A percentile compares a stretch with the other conserved stretches of the same genome.
These are phyloP conservation scores for Saprolegnia parasitica DNA, from an alignment of 352 stramenopile species.

Conservation along the genomic window DNA sequence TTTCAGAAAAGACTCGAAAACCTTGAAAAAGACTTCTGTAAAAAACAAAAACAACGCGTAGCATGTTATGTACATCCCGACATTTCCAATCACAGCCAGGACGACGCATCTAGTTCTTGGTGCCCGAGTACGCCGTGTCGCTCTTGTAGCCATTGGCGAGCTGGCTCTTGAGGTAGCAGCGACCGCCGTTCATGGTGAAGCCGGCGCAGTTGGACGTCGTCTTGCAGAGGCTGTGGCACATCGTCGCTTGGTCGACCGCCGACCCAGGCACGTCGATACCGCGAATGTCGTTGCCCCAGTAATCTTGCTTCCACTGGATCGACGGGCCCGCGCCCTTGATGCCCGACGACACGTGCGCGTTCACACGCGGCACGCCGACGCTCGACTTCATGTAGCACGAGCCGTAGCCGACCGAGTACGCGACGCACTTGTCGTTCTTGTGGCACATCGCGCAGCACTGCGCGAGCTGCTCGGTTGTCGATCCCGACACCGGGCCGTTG, in stretches of 20 bases:
- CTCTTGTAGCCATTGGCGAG: background rate
- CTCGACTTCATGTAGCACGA: background rate
- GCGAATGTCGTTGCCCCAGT: background rate
- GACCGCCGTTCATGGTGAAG: background rate
- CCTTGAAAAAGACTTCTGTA: too few relatives aligned
- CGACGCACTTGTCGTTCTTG: background rate
- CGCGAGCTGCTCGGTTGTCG: background rate
- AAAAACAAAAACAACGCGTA: too few relatives aligned
- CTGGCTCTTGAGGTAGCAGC: background rate
- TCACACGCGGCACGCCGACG: background rate
- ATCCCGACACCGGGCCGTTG: background rate
- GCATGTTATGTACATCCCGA: background rate
- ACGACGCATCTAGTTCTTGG: background rate
- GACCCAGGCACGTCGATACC: background rate
- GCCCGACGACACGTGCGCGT: background rate
- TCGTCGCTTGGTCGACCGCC: background rate
- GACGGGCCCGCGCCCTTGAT: background rate
- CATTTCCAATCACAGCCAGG: too few relatives aligned
- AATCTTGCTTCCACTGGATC: background rate
- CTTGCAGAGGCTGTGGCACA: background rate
- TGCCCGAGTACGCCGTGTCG: background rate
- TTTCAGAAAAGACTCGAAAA: too few relatives aligned
- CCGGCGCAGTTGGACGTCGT: background rate
- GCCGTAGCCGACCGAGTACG: background rate
- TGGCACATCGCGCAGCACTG: background rate